phyloP scores from a whole-genome alignment of 345 rosid genomes.

The Salix dunnii region DNA sequence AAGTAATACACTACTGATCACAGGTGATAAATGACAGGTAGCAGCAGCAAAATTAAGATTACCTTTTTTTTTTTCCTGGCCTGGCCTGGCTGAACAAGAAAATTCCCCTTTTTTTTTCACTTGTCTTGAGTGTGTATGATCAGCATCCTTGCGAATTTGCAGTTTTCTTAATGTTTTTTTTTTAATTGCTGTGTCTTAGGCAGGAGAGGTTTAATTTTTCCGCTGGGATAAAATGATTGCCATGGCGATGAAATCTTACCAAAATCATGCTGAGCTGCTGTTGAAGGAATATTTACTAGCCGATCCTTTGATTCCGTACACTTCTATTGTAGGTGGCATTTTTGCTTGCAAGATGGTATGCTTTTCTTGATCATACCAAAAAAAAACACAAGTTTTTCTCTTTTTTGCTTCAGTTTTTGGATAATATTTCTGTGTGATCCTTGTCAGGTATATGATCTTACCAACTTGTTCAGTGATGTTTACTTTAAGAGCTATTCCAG shows the following conservation, averaged over 20 bases:
- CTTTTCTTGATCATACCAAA: neutral
- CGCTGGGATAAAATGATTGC: slow-evolving; percentile 10
- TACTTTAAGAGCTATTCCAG: slow-evolving; percentile 54
- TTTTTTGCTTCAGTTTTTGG: too few species aligned
- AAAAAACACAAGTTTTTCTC: too few species aligned
- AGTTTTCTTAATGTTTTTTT: neutral
- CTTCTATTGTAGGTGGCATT: slow-evolving; percentile 50
- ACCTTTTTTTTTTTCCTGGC: neutral
- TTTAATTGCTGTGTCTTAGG: neutral
- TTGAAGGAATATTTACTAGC: slow-evolving; percentile 54
- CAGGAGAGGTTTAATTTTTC: slow-evolving; percentile 1
- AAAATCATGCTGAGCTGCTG: slow-evolving; percentile 49
- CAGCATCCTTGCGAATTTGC: neutral
- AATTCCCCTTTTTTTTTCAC: neutral
- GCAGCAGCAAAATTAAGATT: neutral
- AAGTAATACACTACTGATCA: neutral
- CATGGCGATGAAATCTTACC: slow-evolving; percentile 34
- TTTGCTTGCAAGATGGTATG: slow-evolving; percentile 57
- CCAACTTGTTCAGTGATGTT: slow-evolving; percentile 51
- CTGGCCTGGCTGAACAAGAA: neutral
- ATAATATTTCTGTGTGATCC: neutral
- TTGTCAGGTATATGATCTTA: slow-evolving; percentile 64
- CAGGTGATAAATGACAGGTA: neutral
- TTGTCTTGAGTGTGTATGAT: neutral
- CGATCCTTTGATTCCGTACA: slow-evolving; percentile 54